Evolutionary conservation across 306 rosid species (phyloP).

Genomic region (Boehmeria nivea): DNA sequence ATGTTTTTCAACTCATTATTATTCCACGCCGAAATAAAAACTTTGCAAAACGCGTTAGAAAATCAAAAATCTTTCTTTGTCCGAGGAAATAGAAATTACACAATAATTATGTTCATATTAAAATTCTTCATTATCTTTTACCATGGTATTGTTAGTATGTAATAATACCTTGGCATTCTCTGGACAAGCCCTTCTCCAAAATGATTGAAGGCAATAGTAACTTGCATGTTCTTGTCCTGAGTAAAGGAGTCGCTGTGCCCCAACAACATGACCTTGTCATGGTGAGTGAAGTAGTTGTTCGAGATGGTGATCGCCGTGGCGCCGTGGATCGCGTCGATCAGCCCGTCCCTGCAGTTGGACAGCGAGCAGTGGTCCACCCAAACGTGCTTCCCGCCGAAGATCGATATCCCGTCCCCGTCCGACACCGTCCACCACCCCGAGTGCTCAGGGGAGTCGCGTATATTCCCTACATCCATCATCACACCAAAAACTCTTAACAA

Average conservation of each 20-base stretch:
- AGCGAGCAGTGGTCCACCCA: constrained; percentile 88
- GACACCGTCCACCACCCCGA: constrained; percentile 67
- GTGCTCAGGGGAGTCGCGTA: constrained; percentile 68
- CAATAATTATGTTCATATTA: too few relatives aligned
- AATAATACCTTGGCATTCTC: constrained; percentile 80
- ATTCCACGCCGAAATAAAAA: too few relatives aligned
- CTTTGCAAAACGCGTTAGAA: too few relatives aligned
- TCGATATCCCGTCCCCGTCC: constrained; percentile 80
- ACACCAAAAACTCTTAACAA: too few relatives aligned
- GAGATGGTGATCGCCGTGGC: constrained; percentile 79
- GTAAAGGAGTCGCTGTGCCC: constrained; percentile 79
- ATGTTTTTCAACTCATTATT: too few relatives aligned
- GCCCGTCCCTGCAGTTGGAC: constrained; percentile 73
- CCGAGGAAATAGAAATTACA: too few relatives aligned
- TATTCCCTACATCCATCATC: constrained; percentile 14
- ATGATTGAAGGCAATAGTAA: constrained; percentile 78
- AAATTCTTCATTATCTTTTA: too few relatives aligned
- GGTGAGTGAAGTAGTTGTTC: constrained; percentile 84
- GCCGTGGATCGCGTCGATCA: constrained; percentile 84
- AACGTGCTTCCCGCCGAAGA: constrained; percentile 43
- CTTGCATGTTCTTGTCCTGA: constrained; percentile 72
- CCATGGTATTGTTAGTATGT: not conserved
- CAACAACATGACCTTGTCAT: constrained; percentile 88
- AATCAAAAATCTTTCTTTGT: too few relatives aligned
- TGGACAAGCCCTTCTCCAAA: constrained; percentile 94